Conservation (phyloP, 2,329 filamentous ascomycete genomes). For the Dothideomycetes sp. region DNA sequence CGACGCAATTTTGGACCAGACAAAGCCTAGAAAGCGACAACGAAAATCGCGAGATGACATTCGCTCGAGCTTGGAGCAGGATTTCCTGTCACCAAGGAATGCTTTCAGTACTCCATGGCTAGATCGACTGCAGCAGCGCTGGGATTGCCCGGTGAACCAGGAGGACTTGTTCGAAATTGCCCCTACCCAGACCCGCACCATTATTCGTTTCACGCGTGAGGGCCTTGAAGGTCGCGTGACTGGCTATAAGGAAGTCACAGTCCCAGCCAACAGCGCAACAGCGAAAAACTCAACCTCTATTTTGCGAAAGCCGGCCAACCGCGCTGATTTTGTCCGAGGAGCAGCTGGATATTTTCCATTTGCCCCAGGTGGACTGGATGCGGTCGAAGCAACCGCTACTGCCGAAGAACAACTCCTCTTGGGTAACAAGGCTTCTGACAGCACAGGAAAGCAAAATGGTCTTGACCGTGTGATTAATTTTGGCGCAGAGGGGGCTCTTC, state of each 20-base stretch:
- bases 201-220: slow-evolving; percentile 83
- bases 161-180: slow-evolving; percentile 78
- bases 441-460: slow-evolving; percentile 32
- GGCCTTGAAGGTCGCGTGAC: slow-evolving; percentile 87
- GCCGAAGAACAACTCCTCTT: slow-evolving; percentile 62
- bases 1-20: slow-evolving; percentile 48
- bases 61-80: slow-evolving; percentile 60
- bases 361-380: slow-evolving; percentile 78
- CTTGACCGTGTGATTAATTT: slow-evolving; percentile 84
- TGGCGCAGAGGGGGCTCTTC: slow-evolving; percentile 61
- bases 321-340: slow-evolving; percentile 84
- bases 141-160: slow-evolving; percentile 73
- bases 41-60: slow-evolving; percentile 49
- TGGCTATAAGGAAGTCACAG: slow-evolving; percentile 86
- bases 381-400: slow-evolving; percentile 73
- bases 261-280: slow-evolving; percentile 77
- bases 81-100: slow-evolving; percentile 67
- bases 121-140: slow-evolving; percentile 77
- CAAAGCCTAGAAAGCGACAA: slow-evolving; percentile 40
- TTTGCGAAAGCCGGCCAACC: slow-evolving; percentile 70
- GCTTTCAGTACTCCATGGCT: slow-evolving; percentile 79
- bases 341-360: slow-evolving; percentile 92
- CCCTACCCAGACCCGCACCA: slow-evolving; percentile 85
- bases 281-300: slow-evolving; percentile 94
- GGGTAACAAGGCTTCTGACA: slow-evolving; percentile 22